Base-by-base conservation (phyloP, 208 protist genomes). In the Acanthamoeba pearcei region DNA sequence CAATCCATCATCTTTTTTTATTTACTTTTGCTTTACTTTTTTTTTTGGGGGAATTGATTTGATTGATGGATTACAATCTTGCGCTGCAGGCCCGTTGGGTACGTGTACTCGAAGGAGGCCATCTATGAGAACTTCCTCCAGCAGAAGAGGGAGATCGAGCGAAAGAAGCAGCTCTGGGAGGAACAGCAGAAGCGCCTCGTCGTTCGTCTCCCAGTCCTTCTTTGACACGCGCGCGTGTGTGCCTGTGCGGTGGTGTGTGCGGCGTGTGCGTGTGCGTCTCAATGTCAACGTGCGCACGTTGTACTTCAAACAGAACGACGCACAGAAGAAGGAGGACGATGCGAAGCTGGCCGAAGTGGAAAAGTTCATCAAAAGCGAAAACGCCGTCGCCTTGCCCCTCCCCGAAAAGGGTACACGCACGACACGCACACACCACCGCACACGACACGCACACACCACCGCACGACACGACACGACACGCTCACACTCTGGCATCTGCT, bases 281-380 rank as follows among this genome's bases (percentile, higher is more conserved):
- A 15, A 60, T 2, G 1, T 0, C 55, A 15, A 60, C 55, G 3
- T 6, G 22, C 55, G 17, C 9, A 57, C 12, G 6, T 1, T 22
- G 15, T 22, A 22, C 55, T 22, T 5, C 55, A 15, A 60, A 60
- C 51, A 32, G 35, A 15, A 32, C 46, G 53, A 55, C 10, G 80
- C 64, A 62, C 27, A 66, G 80, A 19, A 88, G 53, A 88, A 88
- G 80, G 62, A 68, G 62, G 62, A 68, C 8, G 62, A 68, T 0
- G 62, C 62, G 17, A 55, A 88, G 80, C 51, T 66, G 53, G 51
- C 46, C 22, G 80, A 88, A 27, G 51, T 88, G 17, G 22, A 55
- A 24, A 55, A 88, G 53, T 88, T 88, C 80, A 64, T 66, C 17
- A 88, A 88, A 42, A 62, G n/a, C 80, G 80, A 88, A 64, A 88